A percentile compares a stretch with the other conserved stretches of the same genome.
phyloP scores from a whole-genome alignment of 331 rosid species.

The Rhamnella rubrinervis region DNA sequence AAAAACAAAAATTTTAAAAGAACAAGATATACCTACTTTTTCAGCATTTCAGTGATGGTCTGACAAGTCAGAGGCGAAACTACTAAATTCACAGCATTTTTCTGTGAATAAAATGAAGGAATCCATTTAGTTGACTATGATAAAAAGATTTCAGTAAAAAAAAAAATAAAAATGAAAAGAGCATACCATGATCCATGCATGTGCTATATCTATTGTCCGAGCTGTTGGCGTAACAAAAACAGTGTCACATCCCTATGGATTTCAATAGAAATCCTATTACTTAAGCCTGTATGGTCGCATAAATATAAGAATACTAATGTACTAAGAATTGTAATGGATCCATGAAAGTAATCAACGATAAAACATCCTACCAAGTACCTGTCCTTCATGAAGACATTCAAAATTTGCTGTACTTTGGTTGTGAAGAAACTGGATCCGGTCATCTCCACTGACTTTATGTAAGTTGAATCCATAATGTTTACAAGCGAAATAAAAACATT shows the following conservation, averaged over 20 bases:
- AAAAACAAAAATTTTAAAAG: not conserved
- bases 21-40: slow-evolving; percentile 63
- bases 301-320: slow-evolving; percentile 38
- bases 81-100: slow-evolving; percentile 61
- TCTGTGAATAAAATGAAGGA: slow-evolving; percentile 45
- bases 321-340: slow-evolving; percentile 15
- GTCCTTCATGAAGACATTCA: slow-evolving; percentile 67
- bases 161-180: slow-evolving; percentile 19
- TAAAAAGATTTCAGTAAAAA: slow-evolving; percentile 13
- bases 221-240: slow-evolving; percentile 97
- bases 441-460: slow-evolving; percentile 81
- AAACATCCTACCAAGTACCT: slow-evolving; percentile 45
- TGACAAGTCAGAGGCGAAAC: slow-evolving; percentile 68
- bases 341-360: slow-evolving; percentile 25
- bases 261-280: slow-evolving; percentile 66
- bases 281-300: slow-evolving; percentile 57
- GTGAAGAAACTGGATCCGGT: slow-evolving; percentile 89
- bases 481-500: not conserved
- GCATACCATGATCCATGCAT: slow-evolving; percentile 90
- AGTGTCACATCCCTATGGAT: slow-evolving; percentile 92
- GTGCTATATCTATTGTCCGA: slow-evolving; percentile 87
- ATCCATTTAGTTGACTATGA: not conserved
- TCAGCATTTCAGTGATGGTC: slow-evolving; percentile 64
- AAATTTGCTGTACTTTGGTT: slow-evolving; percentile 93
- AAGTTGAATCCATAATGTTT: slow-evolving; percentile 21